Conservation (phyloP, 1,284 basidiomycete species). For the Malassezia obtusa region DNA sequence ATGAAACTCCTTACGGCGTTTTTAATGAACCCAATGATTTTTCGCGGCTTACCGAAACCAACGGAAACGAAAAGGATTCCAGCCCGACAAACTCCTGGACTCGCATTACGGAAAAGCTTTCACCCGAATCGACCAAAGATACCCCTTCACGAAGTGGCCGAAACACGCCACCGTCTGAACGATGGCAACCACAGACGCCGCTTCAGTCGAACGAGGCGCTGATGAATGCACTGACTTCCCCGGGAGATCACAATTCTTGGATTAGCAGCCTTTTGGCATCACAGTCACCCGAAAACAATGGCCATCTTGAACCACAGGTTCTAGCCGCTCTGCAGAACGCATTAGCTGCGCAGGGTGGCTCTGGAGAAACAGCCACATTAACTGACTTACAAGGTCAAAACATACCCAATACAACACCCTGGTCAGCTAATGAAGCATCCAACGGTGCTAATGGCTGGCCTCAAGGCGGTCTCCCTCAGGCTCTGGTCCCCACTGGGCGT, state of each 20-base stretch:
- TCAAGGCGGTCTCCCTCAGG: not conserved
- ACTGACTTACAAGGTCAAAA: not conserved
- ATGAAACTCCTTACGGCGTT: not conserved
- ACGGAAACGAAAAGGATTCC: not conserved
- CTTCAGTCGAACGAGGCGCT: conserved; percentile 30
- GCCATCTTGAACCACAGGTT: conserved; percentile 27
- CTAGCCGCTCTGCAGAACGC: conserved; percentile 33
- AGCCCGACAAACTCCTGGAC: conserved; percentile 19
- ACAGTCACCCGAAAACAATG: not conserved
- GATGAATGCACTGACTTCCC: conserved; percentile 26
- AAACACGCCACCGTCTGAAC: not conserved
- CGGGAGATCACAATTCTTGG: conserved; percentile 12
- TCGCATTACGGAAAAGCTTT: not conserved
- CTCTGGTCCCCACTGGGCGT: not conserved
- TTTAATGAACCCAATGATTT: not conserved
- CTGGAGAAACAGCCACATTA: not conserved
- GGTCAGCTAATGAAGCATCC: not conserved
- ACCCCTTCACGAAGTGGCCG: not conserved
- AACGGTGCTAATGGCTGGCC: not conserved
- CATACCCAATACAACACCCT: not conserved
- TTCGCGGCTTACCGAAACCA: not conserved
- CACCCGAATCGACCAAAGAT: not conserved
- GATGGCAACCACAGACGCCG: not conserved
- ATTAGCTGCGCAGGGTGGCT: conserved; percentile 2
- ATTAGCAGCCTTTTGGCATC: not conserved